Conservation (phyloP, 495 filamentous ascomycete genomes). For the Hamigera avellanea region DNA sequence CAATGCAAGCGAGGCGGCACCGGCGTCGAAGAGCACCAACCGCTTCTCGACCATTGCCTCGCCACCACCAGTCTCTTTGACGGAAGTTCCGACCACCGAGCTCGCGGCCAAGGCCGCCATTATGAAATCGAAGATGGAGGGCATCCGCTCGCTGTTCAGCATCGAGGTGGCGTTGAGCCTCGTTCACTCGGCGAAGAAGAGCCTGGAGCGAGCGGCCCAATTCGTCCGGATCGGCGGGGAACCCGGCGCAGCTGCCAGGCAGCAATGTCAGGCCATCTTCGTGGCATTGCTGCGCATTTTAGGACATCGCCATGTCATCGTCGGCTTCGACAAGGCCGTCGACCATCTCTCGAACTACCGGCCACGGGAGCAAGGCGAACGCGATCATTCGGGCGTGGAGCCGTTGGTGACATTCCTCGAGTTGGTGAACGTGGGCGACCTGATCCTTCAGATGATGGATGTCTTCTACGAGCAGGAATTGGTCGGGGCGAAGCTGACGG, state of each 20-base stretch:
- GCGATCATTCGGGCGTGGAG: conserved; percentile 61
- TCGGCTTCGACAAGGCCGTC: conserved; percentile 85
- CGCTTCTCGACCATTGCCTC: conserved; percentile 38
- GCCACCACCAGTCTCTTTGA: conserved; percentile 34
- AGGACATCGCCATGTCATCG: conserved; percentile 76
- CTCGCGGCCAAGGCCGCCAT: conserved; percentile 91
- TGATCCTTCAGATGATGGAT: conserved; percentile 98
- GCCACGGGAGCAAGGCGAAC: conserved; percentile 70
- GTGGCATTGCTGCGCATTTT: conserved; percentile 71
- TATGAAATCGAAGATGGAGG: conserved; percentile 88
- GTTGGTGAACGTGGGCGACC: conserved; percentile 93
- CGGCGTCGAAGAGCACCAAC: conserved; percentile 35
- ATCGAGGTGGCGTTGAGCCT: conserved; percentile 88
- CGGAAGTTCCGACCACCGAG: conserved; percentile 73
- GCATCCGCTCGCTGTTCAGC: conserved; percentile 87
- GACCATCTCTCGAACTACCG: conserved; percentile 86
- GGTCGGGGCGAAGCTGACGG: conserved; percentile 66
- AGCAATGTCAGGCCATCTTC: conserved; percentile 88
- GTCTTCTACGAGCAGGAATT: conserved; percentile 98
- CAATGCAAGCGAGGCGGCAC: conserved; percentile 17
- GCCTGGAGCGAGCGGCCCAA: conserved; percentile 71
- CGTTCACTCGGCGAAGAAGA: conserved; percentile 82
- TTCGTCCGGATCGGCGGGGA: conserved; percentile 72
- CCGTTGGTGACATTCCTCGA: conserved; percentile 94
- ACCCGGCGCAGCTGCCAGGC: conserved; percentile 69